Conservation (phyloP, 345 rosid genomes). For the Gossypium rotundifolium region DNA sequence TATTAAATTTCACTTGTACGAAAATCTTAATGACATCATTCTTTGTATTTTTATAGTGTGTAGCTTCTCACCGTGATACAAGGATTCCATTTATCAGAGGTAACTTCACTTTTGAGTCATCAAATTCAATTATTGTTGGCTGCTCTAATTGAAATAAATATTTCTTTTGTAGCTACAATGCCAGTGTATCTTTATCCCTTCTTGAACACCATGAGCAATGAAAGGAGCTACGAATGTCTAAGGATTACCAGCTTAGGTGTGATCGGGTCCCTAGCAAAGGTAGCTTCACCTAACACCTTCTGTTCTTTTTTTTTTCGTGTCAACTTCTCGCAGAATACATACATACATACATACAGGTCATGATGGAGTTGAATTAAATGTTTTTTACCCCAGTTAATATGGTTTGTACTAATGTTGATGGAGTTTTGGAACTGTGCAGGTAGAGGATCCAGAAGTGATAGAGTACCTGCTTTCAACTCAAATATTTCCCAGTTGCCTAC, state of each 20-base stretch:
- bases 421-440: slow-evolving; percentile 27
- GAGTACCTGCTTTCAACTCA: slow-evolving; percentile 32
- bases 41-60: slow-evolving; percentile 27
- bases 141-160: neutral
- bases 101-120: slow-evolving; percentile 16
- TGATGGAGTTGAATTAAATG: neutral
- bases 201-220: no score
- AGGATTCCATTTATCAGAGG: slow-evolving; percentile 38
- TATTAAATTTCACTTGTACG: neutral
- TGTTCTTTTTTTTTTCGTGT: neutral
- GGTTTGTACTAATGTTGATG: neutral
- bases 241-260: slow-evolving; percentile 60
- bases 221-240: no score
- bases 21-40: neutral
- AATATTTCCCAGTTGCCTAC: slow-evolving; percentile 42
- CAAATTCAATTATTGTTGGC: neutral
- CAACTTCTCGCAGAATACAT: neutral
- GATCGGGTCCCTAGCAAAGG: slow-evolving; percentile 55
- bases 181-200: no score
- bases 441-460: slow-evolving; percentile 34
- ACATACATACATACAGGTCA: neutral
- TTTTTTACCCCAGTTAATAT: neutral
- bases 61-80: slow-evolving; percentile 53
- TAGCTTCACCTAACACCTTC: slow-evolving; percentile 11
- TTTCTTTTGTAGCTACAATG: no score